Evolutionary conservation across 208 protist species (phyloP).

Genomic region (Acanthamoeba castellanii): DNA sequence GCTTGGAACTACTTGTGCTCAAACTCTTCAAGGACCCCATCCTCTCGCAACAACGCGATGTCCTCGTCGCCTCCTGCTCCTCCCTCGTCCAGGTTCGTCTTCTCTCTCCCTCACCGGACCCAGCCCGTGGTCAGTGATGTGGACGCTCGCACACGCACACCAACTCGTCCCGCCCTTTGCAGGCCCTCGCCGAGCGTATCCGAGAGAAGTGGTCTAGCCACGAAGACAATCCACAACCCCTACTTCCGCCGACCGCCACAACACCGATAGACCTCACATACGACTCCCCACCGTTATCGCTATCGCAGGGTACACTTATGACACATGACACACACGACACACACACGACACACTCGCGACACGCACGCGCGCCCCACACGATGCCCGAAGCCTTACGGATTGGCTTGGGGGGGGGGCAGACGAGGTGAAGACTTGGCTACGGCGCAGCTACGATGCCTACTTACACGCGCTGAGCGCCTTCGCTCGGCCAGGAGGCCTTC

Average conservation of each 20-base stretch:
- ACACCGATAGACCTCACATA: neutral
- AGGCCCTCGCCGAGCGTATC: neutral
- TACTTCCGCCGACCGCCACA: too few relatives aligned
- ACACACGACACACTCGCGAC: too few relatives aligned
- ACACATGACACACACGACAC: too few relatives aligned
- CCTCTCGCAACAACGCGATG: neutral
- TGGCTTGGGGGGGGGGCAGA: neutral
- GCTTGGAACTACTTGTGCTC: slow-evolving; percentile 11
- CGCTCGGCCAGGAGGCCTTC: too few relatives aligned
- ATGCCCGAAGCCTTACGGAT: neutral
- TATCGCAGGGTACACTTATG: neutral
- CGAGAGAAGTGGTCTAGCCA: neutral
- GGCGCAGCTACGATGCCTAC: neutral
- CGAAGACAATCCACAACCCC: too few relatives aligned
- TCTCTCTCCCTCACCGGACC: neutral
- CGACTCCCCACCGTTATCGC: neutral
- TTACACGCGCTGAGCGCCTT: neutral
- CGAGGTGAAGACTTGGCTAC: neutral
- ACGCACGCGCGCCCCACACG: too few relatives aligned
- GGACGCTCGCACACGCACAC: too few relatives aligned
- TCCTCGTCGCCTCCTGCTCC: neutral
- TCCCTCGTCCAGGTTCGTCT: neutral
- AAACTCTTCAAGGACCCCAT: neutral
- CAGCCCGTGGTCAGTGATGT: neutral
- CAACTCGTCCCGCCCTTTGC: too few relatives aligned